Evolutionary conservation across 2,329 filamentous ascomycete genomes (phyloP), one percentile per base, ranked within the genome.

Genomic region (Aspergillus hiratsukae): DNA sequence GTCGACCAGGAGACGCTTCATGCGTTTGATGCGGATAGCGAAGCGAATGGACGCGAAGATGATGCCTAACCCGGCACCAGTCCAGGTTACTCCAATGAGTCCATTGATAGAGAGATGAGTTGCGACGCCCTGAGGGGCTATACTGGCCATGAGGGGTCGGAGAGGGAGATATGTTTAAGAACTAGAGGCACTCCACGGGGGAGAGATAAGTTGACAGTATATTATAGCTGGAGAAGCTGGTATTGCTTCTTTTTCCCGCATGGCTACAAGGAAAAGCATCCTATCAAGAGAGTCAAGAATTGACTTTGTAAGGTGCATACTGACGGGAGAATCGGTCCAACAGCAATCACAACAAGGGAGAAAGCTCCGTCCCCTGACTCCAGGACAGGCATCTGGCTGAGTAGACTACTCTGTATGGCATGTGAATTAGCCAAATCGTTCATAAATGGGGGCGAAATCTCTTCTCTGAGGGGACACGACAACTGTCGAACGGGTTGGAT

Each of bases 81-180:
- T 48, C 63, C 63, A 64, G 48, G 61, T 61, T 2, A 65, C 50
- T 3, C 54, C 60, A n/a, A 63, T 52, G 9, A 65, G 56, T 1
- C 58, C 58, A n/a, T 53, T 46, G 19, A 51, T 48, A 4, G 60
- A 60, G 4, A 65, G 56, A 10, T 59, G 27, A 14, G 51, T 54
- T n/a, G 55, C 57, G 9, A 63, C 27, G 6, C 57, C 54, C 23
- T 54, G 53, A 3, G 54, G 56, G 40, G 48, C 41, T 31, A 23
- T 23, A 25, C 10, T 48, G 45, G 29, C 35, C 53, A 51, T 54
- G n/a, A 19, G 21, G 23, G 40, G 48, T 31, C 17, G 3, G 41
- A 23, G 3, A 21, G 21, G 9, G 4, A 21, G 4, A 19, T 11
- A 23, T 19, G 21, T 45, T n/a, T 45, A 45, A 23, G 9, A 45